These are phyloP conservation scores for Globisporangium abappressorium DNA, from an alignment of 352 stramenopile genomes.

Conservation along the genomic window DNA sequence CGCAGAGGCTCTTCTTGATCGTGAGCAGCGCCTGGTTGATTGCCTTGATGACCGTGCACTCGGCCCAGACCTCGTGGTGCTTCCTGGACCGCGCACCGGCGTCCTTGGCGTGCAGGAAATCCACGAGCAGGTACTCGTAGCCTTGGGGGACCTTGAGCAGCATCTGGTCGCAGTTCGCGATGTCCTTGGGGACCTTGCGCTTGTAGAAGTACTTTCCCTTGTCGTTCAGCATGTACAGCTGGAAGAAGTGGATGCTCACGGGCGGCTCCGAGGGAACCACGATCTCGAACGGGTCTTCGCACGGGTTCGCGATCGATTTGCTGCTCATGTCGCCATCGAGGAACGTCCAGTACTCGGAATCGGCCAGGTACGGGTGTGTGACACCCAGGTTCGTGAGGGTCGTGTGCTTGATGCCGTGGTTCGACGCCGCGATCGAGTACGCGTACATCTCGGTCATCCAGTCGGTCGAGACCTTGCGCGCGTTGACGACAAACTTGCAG, in stretches of 20 bases:
- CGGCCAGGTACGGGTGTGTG: slow-evolving; percentile 36
- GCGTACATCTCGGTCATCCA: slow-evolving; percentile 68
- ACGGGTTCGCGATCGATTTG: slow-evolving; percentile 31
- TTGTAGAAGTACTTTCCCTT: slow-evolving; percentile 28
- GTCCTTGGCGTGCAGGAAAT: slow-evolving; percentile 10
- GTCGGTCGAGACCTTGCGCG: slow-evolving; percentile 28
- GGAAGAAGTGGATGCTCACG: slow-evolving; percentile 53
- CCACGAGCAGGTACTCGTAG: slow-evolving; percentile 19
- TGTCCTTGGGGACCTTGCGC: slow-evolving; percentile 19
- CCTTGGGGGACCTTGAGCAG: slow-evolving; percentile 18
- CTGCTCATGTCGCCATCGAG: slow-evolving; percentile 17
- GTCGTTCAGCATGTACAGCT: slow-evolving; percentile 16
- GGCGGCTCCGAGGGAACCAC: slow-evolving; percentile 37
- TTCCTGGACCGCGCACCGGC: slow-evolving; percentile 7
- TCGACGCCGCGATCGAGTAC: slow-evolving; percentile 43
- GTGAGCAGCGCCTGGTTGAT: slow-evolving; percentile 24
- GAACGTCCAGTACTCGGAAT: slow-evolving; percentile 45
- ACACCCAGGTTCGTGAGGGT: slow-evolving; percentile 37
- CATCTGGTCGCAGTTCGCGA: slow-evolving; percentile 20
- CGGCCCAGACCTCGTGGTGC: slow-evolving; percentile 27
- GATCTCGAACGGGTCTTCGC: slow-evolving; percentile 27
- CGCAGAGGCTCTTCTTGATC: slow-evolving; percentile 18
- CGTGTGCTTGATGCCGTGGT: slow-evolving; percentile 55
- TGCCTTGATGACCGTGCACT: slow-evolving; percentile 27
- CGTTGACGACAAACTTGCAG: slow-evolving; percentile 35